These are phyloP conservation scores for Cichorium intybus DNA, from an alignment of 140 eudicot species.

Conservation along the genomic window DNA sequence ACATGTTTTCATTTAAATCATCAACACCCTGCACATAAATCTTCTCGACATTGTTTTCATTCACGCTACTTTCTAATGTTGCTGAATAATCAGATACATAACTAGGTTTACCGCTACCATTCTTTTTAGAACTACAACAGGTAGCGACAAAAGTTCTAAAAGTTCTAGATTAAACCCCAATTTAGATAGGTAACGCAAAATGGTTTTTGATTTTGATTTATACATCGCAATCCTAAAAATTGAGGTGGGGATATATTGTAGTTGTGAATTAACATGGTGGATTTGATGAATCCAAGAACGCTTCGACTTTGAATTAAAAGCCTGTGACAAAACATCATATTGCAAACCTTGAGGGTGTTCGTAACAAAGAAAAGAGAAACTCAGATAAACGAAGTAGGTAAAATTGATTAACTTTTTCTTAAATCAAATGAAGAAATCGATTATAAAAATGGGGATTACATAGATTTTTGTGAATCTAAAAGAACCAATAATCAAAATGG, in stretches of 20 bases:
- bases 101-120: constrained; percentile 13
- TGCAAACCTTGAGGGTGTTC: constrained; percentile 26
- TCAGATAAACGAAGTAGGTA: background rate
- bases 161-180: constrained; percentile 46
- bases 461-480: constrained; percentile 23
- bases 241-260: constrained; percentile 27
- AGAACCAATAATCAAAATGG: constrained; percentile 34
- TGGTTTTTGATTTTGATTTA: constrained; percentile 34
- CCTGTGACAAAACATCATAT: constrained; percentile 32
- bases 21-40: constrained; percentile 67
- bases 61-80: constrained; percentile 38
- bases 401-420: constrained; percentile 4
- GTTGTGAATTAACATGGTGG: constrained; percentile 17
- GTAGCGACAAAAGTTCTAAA: constrained; percentile 32
- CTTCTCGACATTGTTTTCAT: constrained; percentile 61
- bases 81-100: constrained; percentile 41
- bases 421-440: constrained; percentile 3
- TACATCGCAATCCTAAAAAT: constrained; percentile 24
- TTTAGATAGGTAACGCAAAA: constrained; percentile 25
- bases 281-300: constrained; percentile 27
- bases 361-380: constrained; percentile 8
- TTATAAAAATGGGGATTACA: constrained; percentile 5
- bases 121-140: constrained; percentile 6
- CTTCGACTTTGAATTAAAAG: constrained; percentile 35
- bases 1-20: constrained; percentile 49